A percentile compares a stretch with the other conserved stretches of the same genome.
Conservation (phyloP, 2,329 filamentous ascomycete species). For the Diaporthe sp. region DNA sequence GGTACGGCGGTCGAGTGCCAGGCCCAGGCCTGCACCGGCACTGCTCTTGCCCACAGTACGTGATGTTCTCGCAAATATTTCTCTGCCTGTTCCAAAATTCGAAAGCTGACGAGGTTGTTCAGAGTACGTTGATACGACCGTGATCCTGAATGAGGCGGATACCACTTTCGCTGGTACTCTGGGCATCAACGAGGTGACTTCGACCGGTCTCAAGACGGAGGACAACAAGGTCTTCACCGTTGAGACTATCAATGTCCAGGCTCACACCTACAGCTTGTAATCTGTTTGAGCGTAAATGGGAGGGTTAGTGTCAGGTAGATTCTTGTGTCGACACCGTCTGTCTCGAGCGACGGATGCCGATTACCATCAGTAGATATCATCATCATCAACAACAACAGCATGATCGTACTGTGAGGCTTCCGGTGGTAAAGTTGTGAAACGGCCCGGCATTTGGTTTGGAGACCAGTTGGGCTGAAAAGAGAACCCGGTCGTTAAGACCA, state of each 20-base stretch:
- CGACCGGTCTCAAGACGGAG: constrained; percentile 6
- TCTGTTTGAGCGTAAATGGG: not conserved
- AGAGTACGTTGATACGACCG: constrained; percentile 21
- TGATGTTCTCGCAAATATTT: not conserved
- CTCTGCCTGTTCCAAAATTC: not conserved
- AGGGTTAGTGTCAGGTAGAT: not conserved
- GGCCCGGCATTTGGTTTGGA: too few species aligned
- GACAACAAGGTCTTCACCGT: constrained; percentile 19
- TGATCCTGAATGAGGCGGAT: constrained; percentile 17
- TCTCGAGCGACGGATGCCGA: not conserved
- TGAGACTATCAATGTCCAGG: constrained; percentile 24
- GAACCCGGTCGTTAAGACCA: not conserved
- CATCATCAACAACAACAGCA: not conserved
- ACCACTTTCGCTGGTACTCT: constrained; percentile 18
- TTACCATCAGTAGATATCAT: not conserved
- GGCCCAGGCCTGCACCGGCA: constrained; percentile 11
- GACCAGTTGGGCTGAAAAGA: too few species aligned
- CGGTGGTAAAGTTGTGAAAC: too few species aligned
- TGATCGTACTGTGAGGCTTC: not conserved
- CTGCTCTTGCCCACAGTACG: constrained; percentile 19
- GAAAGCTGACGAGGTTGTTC: not conserved
- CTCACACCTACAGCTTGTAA: constrained; percentile 20
- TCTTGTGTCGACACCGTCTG: not conserved
- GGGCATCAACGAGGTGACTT: not conserved
- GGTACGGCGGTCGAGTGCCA: constrained; percentile 25